phyloP scores from a whole-genome alignment of 176 grass and related monocot species.

The Saccharum spontaneum region DNA sequence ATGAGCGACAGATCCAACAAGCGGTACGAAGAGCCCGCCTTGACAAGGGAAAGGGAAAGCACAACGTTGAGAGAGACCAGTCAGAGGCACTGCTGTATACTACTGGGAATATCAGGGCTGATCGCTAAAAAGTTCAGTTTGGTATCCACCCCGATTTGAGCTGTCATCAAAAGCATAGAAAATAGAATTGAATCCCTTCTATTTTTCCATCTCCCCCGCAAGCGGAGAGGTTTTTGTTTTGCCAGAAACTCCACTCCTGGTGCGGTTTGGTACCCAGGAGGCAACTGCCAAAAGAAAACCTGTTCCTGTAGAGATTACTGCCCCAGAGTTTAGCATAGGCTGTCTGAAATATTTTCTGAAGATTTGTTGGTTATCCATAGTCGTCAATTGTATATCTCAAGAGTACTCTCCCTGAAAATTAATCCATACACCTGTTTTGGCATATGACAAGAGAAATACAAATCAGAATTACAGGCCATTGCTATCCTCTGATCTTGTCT shows the following conservation, averaged over 20 bases:
- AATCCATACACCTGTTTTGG: constrained; percentile 51
- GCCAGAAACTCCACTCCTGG: constrained; percentile 27
- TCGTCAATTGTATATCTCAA: constrained; percentile 60
- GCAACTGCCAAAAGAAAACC: constrained; percentile 40
- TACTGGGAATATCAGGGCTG: constrained; percentile 55
- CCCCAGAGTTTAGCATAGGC: constrained; percentile 39
- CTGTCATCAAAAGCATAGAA: constrained; percentile 11
- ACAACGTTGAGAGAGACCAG: constrained; percentile 63
- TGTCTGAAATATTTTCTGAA: constrained; percentile 44
- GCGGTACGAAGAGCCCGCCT: constrained; percentile 72
- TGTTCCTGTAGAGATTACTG: constrained; percentile 52
- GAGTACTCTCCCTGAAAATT: constrained; percentile 29
- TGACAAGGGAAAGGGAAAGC: constrained; percentile 71
- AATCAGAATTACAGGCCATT: constrained; percentile 42
- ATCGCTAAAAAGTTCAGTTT: constrained; percentile 23
- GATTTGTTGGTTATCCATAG: constrained; percentile 41
- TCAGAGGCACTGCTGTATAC: constrained; percentile 61
- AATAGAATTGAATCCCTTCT: constrained; percentile 22
- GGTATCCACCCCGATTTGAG: background rate
- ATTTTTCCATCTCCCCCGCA: background rate
- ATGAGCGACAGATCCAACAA: constrained; percentile 88
- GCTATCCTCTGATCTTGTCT: background rate
- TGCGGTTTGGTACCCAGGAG: constrained; percentile 21
- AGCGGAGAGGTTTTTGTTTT: constrained; percentile 37
- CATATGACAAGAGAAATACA: constrained; percentile 52